These are phyloP conservation scores for Pseudoperonospora humuli DNA, from an alignment of 352 stramenopile genomes.

Conservation along the genomic window DNA sequence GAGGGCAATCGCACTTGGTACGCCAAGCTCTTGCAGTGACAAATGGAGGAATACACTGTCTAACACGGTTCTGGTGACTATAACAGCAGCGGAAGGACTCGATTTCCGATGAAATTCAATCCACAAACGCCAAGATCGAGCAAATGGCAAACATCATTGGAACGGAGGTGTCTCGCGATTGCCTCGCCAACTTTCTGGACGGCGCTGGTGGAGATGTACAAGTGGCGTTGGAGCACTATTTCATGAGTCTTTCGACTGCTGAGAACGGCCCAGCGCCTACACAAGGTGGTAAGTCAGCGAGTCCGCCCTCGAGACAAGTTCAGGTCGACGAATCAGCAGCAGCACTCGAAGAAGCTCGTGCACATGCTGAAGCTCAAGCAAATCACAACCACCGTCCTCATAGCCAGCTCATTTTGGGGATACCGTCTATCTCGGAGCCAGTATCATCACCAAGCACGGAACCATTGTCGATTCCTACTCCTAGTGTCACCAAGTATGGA, in stretches of 20 bases:
- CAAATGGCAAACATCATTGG: constrained; percentile 81
- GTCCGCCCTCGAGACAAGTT: constrained; percentile 4
- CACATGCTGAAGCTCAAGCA: constrained; percentile 29
- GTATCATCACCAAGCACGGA: constrained; percentile 14
- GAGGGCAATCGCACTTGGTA: constrained; percentile 25
- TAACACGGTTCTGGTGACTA: constrained; percentile 7
- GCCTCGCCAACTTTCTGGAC: constrained; percentile 67
- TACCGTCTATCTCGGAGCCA: constrained; percentile 39
- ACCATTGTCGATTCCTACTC: constrained; percentile 14
- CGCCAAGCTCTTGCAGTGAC: neutral
- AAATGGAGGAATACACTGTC: neutral
- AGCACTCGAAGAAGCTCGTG: constrained; percentile 20
- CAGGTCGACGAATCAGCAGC: constrained; percentile 8
- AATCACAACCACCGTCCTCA: constrained; percentile 40
- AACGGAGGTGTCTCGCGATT: constrained; percentile 58
- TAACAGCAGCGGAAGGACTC: constrained; percentile 34
- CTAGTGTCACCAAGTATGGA: constrained; percentile 10
- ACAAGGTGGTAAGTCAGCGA: constrained; percentile 3
- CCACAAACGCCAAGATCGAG: constrained; percentile 71
- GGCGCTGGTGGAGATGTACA: constrained; percentile 76
- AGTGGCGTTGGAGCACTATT: constrained; percentile 84
- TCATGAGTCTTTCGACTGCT: constrained; percentile 65
- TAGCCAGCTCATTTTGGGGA: constrained; percentile 64
- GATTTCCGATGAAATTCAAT: constrained; percentile 59
- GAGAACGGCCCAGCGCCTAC: constrained; percentile 9